These are phyloP conservation scores for Bruguiera hainesii DNA, from an alignment of 441 rosid genomes.

Conservation along the genomic window DNA sequence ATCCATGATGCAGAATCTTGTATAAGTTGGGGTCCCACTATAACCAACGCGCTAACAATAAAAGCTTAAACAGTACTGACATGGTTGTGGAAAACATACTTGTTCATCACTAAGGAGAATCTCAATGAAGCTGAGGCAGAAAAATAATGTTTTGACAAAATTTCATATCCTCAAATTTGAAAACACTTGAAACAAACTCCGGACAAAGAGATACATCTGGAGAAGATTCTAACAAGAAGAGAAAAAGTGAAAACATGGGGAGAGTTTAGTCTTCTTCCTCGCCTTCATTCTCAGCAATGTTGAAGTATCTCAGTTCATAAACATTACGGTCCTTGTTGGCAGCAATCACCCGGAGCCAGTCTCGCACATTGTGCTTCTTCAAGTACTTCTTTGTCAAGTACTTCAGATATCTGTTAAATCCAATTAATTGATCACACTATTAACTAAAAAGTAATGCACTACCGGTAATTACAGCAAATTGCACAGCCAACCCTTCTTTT, in stretches of 20 bases:
- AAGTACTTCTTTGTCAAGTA: conserved; percentile 83
- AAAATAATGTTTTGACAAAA: too few relatives aligned
- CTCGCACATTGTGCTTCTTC: conserved; percentile 77
- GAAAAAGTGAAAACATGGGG: too few relatives aligned
- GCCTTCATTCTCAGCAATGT: conserved; percentile 78
- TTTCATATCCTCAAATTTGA: too few relatives aligned
- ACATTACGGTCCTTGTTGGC: conserved; percentile 71
- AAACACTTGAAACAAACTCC: neutral
- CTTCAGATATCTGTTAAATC: conserved; percentile 54
- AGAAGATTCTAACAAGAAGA: neutral
- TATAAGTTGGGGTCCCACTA: too few relatives aligned
- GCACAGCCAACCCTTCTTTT: neutral
- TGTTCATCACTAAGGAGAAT: neutral
- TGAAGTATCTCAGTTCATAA: conserved; percentile 82
- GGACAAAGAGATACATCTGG: neutral
- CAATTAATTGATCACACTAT: neutral
- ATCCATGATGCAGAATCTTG: too few relatives aligned
- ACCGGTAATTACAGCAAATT: neutral
- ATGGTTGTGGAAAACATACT: conserved; percentile 9
- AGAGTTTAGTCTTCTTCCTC: conserved; percentile 62
- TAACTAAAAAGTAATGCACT: neutral
- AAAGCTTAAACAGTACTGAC: neutral
- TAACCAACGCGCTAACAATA: too few relatives aligned
- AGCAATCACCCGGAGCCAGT: conserved; percentile 87
- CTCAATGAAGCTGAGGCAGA: neutral